Percentiles rank a stretch among this genome's conserved stretches.
These are phyloP conservation scores for Hanseniaspora pseudoguilliermondii DNA, from an alignment of 805 yeast genomes.

Conservation along the genomic window DNA sequence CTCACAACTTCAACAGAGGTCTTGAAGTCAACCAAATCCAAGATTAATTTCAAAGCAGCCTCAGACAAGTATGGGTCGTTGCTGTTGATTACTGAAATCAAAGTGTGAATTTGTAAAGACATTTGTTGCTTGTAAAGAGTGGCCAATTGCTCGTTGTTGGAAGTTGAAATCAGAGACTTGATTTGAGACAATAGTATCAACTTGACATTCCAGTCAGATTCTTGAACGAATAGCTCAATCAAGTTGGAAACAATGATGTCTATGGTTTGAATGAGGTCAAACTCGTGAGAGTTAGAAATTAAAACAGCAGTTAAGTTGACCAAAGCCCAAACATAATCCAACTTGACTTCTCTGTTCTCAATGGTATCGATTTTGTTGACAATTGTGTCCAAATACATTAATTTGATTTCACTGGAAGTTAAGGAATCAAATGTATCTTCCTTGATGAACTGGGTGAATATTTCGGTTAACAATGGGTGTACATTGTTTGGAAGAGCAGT, in stretches of 20 bases:
- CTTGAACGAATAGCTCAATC: constrained; percentile 78
- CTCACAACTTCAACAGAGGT: constrained; percentile 90
- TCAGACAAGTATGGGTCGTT: constrained; percentile 12
- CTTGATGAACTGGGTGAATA: constrained; percentile 82
- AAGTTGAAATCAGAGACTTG: constrained; percentile 7
- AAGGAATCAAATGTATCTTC: constrained; percentile 55
- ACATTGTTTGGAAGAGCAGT: constrained; percentile 36
- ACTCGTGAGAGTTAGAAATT: constrained; percentile 47
- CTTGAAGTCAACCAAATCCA: constrained; percentile 67
- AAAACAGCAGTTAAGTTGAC: constrained; percentile 51
- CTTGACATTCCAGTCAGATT: constrained; percentile 90
- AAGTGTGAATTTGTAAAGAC: constrained; percentile 27
- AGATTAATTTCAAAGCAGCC: constrained; percentile 50
- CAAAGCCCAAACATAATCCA: constrained; percentile 82
- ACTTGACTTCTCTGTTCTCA: constrained; percentile 40
- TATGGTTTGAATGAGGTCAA: constrained; percentile 24
- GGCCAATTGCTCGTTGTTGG: constrained; percentile 9
- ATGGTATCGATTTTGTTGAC: constrained; percentile 35
- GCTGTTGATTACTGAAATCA: constrained; percentile 52
- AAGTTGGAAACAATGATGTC: constrained; percentile 50
- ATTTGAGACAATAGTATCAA: constrained; percentile 52
- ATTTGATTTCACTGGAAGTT: constrained; percentile 51
- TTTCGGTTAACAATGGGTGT: constrained; percentile 77
- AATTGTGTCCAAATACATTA: constrained; percentile 81
- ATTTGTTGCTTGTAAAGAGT: constrained; percentile 12